Evolutionary conservation across 2,329 filamentous ascomycete genomes (phyloP), one percentile per base, ranked within the genome.

Genomic region (Nigrograna mackinnonii): DNA sequence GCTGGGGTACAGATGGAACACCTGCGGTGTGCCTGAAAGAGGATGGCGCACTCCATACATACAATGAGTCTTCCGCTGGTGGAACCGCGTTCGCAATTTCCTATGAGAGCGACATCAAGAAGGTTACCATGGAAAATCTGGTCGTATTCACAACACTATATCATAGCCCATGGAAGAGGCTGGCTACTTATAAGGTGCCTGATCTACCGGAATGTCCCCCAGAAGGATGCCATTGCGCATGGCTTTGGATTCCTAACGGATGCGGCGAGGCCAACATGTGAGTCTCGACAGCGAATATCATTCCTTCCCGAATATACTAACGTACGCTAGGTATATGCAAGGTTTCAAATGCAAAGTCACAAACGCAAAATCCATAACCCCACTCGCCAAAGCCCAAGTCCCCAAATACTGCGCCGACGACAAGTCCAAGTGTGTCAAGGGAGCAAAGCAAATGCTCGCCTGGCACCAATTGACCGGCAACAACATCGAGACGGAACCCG

Each of bases 71-170:
- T 17, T 68, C 58, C 14, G 66, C 74, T 3, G 72, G 70, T 7
- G 76, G 74, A 3, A 77, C 74, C 0, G 76, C 76, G 0, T 77
- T 70, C 53, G 77, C 76, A 1, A 79, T 79, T 39, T 74, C 71
- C 18, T 79, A 79, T 47, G 61, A 76, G 43, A 67, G 64, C 6
- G 70, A 79, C n/a, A 53, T 78, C 16, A 55, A 57, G 32, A 64
- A 72, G 20, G 75, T 79, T 3, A 75, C 68, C 3, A 72, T 77
- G 63, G 73, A 77, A 34, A 78, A 79, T 49, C 61, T 79, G n/a
- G 74, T 73, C 2, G 74, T 80, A 4, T 79, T 79, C 46, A 71
- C 70, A 1, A 72, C 77, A 12, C 30, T 54, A 11, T 42, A 50
- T 19, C 66, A 67, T 42, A 69, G 66, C 2, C 67, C 67, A 2